Base-by-base conservation (phyloP, 768 basidiomycete genomes). In the Trametes cinnabarina region DNA sequence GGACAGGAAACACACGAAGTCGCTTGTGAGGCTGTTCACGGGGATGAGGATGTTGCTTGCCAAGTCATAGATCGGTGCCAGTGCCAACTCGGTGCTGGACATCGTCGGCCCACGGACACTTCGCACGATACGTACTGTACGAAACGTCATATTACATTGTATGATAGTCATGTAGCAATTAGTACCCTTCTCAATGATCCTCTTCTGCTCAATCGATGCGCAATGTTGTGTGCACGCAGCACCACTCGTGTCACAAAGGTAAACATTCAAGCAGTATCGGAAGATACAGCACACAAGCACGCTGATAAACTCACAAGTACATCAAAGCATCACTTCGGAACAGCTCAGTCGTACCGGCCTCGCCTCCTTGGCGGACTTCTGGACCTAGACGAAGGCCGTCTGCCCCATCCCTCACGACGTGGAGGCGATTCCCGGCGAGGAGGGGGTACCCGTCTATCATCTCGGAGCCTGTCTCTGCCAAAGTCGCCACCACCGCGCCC, bases 311-410 rank as follows among this genome's bases (percentile, higher is more conserved):
- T 15, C 23, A 28, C 8, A n/a, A 26, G 9, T 6, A 52, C 22
- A 48, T 53, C 47, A 50, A 34, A 34, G 43, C 48, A 42, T 9
- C 17, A 20, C 4, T 20, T 2, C 4, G 28, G 41, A 15, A 34
- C 42, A 19, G 19, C 48, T 61, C 56, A 65, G 30, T 65, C 64
- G 51, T 60, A 63, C 47, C 64, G 64, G 34, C 51, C 51, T n/a
- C 64, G 58, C 28, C 78, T 71, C 43, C 75, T 70, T 5, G 72
- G 71, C n/a, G 78, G 78, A 57, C 76, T 79, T 48, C 76, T 69
- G 10, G 78, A 79, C 28, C 66, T 60, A 6, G 78, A 74, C 1
- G 65, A 65, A 0, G 74, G 71, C 41, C 76, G 71, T 62, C 78
- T 76, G 23, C 63, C 64, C 37, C 64, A 60, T 11, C 53, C 40